Evolutionary conservation across 2,329 filamentous ascomycete species (phyloP), one percentile per base, ranked within the genome.

Genomic region (Trichoderma hamatum): DNA sequence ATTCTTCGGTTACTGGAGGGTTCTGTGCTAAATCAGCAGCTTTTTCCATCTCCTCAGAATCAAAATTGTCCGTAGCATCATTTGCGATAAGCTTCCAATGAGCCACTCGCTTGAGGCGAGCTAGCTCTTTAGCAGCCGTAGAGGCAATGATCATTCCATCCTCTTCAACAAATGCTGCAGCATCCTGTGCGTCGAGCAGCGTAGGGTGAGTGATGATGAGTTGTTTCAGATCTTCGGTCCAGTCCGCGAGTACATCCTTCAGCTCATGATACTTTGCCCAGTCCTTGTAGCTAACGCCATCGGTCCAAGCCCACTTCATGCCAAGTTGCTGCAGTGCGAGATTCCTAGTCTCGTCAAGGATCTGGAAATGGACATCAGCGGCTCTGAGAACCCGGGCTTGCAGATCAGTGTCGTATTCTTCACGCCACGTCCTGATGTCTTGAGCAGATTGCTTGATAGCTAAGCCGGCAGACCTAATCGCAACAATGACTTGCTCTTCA

Each of bases 241-340:
- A 97, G 75, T 93, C 89, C 59, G 91, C 90, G 64, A 97, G 92
- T 14, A 92, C 90, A 66, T 87, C 88, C 82, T 92, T 96, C 69
- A 99, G 84, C 70, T 92, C 89, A 78, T 98, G 94, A 77, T 97
- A 99, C 78, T 95, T 96, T 70, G 91, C 89, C 96, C 96, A 99
- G 78, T 99, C 94, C 79, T 96, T 94, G 84, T 99, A 97, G 1
- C 95, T 97, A 71, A 99, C 88, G 36, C 93, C 93, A 69, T 98
- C 94, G 82, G 94, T 96, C 90, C 93, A 97, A 14, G 95, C 94
- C 94, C 96, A 99, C 76, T 88, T 88, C 89, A 96, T 95, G 68
- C 94, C 94, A 66, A 97, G 93, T 78, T 96, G 93, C 77, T 97
- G 93, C 39, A 97, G 85, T 6, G 94, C 93, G 43, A 97, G 84